Evolutionary conservation across 192 early-diverging fungal species (phyloP).

Genomic region (Nowakowskiella sp.): DNA sequence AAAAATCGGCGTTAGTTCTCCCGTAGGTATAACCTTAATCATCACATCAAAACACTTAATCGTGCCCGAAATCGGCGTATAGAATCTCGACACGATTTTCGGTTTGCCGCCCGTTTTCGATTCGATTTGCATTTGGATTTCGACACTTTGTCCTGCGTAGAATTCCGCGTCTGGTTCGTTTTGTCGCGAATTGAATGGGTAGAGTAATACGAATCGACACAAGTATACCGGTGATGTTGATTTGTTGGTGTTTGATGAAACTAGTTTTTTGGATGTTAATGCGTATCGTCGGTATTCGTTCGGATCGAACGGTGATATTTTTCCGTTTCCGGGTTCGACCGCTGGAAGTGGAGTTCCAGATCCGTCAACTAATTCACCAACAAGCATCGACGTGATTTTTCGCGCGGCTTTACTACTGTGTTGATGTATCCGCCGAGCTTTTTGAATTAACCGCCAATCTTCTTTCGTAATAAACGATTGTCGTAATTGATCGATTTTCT

Average conservation of each 20-base stretch:
- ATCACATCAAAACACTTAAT: slow-evolving; percentile 6
- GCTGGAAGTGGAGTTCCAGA: background rate
- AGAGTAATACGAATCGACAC: background rate
- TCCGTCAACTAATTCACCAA: background rate
- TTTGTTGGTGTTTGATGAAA: background rate
- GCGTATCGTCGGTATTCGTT: background rate
- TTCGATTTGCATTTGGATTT: slow-evolving; percentile 14
- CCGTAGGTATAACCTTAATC: background rate
- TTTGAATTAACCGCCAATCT: background rate
- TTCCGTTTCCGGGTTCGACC: background rate
- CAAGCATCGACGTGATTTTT: background rate
- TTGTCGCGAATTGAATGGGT: background rate
- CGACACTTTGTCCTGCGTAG: slow-evolving; percentile 17
- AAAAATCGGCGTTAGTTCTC: background rate
- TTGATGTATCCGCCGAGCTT: background rate
- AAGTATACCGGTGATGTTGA: background rate
- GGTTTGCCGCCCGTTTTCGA: background rate
- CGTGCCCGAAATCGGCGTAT: slow-evolving; percentile 22
- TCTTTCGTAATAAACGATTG: background rate
- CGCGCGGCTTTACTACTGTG: background rate
- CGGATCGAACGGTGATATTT: background rate
- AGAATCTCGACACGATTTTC: slow-evolving; percentile 18
- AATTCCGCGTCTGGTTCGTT: background rate
- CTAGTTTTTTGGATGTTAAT: background rate
- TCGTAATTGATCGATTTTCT: background rate